phyloP scores from a whole-genome alignment of 345 rosid genomes.

The Eucalyptus regnans region DNA sequence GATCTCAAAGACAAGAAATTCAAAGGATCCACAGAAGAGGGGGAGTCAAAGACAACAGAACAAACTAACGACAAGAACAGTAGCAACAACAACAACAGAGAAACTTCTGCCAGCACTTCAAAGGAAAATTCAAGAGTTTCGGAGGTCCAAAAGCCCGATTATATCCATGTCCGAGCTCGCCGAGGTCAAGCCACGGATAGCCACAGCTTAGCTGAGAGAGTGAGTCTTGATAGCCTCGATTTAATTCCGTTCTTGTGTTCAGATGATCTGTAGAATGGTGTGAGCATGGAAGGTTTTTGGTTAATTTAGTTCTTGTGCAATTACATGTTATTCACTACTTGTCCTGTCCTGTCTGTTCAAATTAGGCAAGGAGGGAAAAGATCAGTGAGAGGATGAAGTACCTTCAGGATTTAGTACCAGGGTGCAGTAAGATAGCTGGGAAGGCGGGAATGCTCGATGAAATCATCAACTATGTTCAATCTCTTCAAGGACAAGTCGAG shows the following conservation, averaged over 20 bases:
- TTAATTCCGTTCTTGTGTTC: not conserved
- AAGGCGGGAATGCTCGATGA: constrained; percentile 87
- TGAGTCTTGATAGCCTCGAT: constrained; percentile 12
- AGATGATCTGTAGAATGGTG: not conserved
- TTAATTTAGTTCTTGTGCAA: not conserved
- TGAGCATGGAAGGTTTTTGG: not conserved
- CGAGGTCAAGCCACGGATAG: constrained; percentile 98
- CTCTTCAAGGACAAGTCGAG: constrained; percentile 75
- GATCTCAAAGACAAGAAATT: constrained; percentile 15
- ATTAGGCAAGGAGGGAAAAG: constrained; percentile 80
- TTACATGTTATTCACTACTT: not conserved
- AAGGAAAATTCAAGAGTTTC: constrained; percentile 55
- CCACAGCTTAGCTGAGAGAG: constrained; percentile 96
- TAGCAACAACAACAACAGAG: constrained; percentile 20
- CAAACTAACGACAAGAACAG: constrained; percentile 22
- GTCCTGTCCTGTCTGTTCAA: not conserved
- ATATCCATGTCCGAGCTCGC: constrained; percentile 91
- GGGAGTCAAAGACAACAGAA: constrained; percentile 42
- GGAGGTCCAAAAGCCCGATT: constrained; percentile 54
- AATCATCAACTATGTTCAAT: constrained; percentile 70
- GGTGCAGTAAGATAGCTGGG: constrained; percentile 56
- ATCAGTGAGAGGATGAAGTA: constrained; percentile 75
- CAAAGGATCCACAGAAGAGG: constrained; percentile 29
- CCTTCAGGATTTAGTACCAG: constrained; percentile 68
- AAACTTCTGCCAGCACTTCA: constrained; percentile 28